Conservation (phyloP, 495 filamentous ascomycete genomes). For the Extremus antarcticus region DNA sequence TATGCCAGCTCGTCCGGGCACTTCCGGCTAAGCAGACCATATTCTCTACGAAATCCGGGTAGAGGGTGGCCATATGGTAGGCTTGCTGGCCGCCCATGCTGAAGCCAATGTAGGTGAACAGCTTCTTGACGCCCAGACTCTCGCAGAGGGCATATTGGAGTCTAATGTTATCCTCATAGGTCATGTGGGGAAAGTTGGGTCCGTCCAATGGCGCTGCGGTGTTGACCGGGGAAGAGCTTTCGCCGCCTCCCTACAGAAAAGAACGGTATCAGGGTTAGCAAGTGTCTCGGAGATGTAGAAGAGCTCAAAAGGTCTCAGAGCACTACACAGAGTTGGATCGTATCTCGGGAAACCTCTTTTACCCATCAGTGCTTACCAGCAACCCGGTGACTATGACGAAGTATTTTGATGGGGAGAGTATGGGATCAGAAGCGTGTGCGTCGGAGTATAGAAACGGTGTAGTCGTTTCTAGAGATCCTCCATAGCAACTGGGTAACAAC, state of each 20-base stretch:
- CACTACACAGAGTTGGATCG: too few species aligned
- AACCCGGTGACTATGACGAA: constrained; percentile 24
- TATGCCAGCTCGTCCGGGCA: constrained; percentile 36
- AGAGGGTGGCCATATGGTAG: constrained; percentile 37
- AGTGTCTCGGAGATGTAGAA: too few species aligned
- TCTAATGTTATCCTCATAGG: constrained; percentile 24
- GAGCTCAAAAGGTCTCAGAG: too few species aligned
- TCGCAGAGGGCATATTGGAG: constrained; percentile 23
- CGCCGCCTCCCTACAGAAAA: constrained; percentile 19
- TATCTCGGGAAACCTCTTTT: too few species aligned
- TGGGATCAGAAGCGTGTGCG: constrained; percentile 1
- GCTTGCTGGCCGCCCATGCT: constrained; percentile 41
- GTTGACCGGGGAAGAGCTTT: constrained; percentile 25
- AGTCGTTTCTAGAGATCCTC: constrained; percentile 19
- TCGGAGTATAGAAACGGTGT: constrained; percentile 22
- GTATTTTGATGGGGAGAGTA: constrained; percentile 18
- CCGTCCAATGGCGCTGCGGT: constrained; percentile 14
- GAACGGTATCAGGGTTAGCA: too few species aligned
- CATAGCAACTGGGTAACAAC: constrained; percentile 23
- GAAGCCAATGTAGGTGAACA: constrained; percentile 33
- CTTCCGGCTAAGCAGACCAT: constrained; percentile 33
- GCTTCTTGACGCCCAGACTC: constrained; percentile 17
- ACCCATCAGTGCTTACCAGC: too few species aligned
- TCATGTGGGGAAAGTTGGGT: constrained; percentile 21
- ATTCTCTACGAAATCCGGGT: constrained; percentile 32